Percentiles rank a stretch among this genome's conserved stretches.
Evolutionary conservation across 495 filamentous ascomycete genomes (phyloP).

Genomic region (Neurospora sublineolata): DNA sequence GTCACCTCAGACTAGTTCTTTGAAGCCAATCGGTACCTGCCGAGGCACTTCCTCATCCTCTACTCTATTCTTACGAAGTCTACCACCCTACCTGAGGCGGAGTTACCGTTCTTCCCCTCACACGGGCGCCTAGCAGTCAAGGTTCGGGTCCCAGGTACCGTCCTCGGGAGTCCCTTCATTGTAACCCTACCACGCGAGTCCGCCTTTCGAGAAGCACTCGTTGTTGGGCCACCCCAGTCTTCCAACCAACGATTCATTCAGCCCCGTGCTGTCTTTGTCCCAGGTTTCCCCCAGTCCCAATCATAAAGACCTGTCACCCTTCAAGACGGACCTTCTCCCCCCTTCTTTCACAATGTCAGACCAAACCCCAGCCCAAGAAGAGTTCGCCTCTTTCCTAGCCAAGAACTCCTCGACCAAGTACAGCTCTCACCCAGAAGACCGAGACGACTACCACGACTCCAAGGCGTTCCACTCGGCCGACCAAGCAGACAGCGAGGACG

Average conservation of each 20-base stretch:
- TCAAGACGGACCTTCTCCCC: constrained; percentile 1
- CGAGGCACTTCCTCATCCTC: neutral
- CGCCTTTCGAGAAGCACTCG: neutral
- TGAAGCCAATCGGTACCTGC: neutral
- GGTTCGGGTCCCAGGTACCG: neutral
- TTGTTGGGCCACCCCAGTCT: neutral
- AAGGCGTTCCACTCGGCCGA: constrained; percentile 36
- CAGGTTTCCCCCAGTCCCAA: neutral
- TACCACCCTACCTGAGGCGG: neutral
- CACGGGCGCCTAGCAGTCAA: neutral
- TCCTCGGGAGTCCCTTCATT: neutral
- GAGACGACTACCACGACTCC: constrained; percentile 39
- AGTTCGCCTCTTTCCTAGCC: constrained; percentile 64
- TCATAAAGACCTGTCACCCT: neutral
- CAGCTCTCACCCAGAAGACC: constrained; percentile 41
- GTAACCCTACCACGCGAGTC: neutral
- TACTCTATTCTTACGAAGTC: neutral
- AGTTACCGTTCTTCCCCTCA: neutral
- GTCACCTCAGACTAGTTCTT: neutral
- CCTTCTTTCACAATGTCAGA: constrained; percentile 40
- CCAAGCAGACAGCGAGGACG: constrained; percentile 35
- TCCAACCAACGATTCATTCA: neutral
- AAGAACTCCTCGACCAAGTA: constrained; percentile 29
- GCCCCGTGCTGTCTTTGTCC: neutral
- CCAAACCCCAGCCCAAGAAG: constrained; percentile 61